These are phyloP conservation scores for Pseudogymnoascus sp. DNA, from an alignment of 2,329 filamentous ascomycete species.

Conservation along the genomic window DNA sequence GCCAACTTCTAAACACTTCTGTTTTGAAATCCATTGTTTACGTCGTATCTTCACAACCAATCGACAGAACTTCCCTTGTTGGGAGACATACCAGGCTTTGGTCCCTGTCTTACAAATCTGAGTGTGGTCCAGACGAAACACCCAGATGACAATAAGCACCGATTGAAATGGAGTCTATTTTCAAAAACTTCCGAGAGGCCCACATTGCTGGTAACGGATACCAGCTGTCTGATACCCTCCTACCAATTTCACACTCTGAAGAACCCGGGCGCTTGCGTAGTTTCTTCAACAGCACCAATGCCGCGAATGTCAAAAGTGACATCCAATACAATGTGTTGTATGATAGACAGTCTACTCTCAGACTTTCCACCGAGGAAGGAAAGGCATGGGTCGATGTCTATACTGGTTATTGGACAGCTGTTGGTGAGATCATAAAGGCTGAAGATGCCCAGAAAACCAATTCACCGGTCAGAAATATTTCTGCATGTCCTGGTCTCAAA, in stretches of 20 bases:
- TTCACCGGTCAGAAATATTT: conserved; percentile 21
- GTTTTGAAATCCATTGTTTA: neutral
- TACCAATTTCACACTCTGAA: conserved; percentile 57
- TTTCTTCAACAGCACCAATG: conserved; percentile 66
- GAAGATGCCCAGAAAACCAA: conserved; percentile 42
- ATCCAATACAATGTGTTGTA: conserved; percentile 66
- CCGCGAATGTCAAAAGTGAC: conserved; percentile 51
- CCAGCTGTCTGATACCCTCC: conserved; percentile 66
- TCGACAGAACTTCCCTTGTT: neutral
- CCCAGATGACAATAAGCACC: neutral
- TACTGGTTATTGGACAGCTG: conserved; percentile 73
- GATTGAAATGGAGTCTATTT: conserved; percentile 61
- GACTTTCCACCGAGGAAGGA: conserved; percentile 49
- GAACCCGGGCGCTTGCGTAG: conserved; percentile 60
- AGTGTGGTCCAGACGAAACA: neutral
- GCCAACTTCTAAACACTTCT: neutral
- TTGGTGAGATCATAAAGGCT: conserved; percentile 64
- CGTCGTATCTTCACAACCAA: neutral
- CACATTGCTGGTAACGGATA: conserved; percentile 62
- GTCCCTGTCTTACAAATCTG: neutral
- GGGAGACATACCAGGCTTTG: neutral
- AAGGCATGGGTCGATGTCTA: conserved; percentile 86
- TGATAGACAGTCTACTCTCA: conserved; percentile 39
- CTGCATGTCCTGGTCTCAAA: neutral
- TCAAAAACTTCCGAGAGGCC: conserved; percentile 66